Conservation (phyloP, 179 eudicot species). For the Corrigiola litoralis region DNA sequence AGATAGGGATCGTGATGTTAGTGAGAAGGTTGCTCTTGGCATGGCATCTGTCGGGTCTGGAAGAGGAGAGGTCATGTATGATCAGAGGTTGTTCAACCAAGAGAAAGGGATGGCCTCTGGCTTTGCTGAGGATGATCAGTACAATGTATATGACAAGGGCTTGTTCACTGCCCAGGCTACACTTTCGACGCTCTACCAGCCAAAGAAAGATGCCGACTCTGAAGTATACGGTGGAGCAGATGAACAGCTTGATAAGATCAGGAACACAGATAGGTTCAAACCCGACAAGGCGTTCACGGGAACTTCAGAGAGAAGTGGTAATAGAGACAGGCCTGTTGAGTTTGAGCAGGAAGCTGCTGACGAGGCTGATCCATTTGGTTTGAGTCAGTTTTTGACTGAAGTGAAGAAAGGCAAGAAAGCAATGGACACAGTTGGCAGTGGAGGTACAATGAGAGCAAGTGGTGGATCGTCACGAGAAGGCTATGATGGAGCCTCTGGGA, state of each 20-base stretch:
- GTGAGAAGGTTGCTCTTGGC: slow-evolving; percentile 91
- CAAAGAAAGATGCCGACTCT: slow-evolving; percentile 65
- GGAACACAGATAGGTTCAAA: slow-evolving; percentile 75
- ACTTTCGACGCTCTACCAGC: slow-evolving; percentile 70
- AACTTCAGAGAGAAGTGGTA: slow-evolving; percentile 54
- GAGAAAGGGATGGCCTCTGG: slow-evolving; percentile 97
- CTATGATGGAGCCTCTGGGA: slow-evolving; percentile 46
- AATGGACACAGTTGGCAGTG: slow-evolving; percentile 57
- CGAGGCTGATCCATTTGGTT: slow-evolving; percentile 85
- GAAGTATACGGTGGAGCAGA: slow-evolving; percentile 84
- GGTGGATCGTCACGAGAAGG: slow-evolving; percentile 64
- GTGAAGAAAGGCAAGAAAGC: slow-evolving; percentile 71
- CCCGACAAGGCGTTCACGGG: slow-evolving; percentile 72
- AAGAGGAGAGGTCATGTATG: slow-evolving; percentile 83
- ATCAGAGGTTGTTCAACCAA: slow-evolving; percentile 81
- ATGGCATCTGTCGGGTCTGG: slow-evolving; percentile 70
- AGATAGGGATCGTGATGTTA: slow-evolving; percentile 80
- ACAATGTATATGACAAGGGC: slow-evolving; percentile 80
- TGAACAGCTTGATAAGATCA: slow-evolving; percentile 76
- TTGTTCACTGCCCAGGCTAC: slow-evolving; percentile 82
- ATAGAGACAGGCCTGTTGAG: slow-evolving; percentile 78
- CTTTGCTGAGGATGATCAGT: slow-evolving; percentile 77
- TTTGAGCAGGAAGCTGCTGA: slow-evolving; percentile 75
- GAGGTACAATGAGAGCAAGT: slow-evolving; percentile 77
- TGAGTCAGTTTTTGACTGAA: slow-evolving; percentile 72